phyloP scores from a whole-genome alignment of 2,329 filamentous ascomycete species.

The Sphaerulina musiva region DNA sequence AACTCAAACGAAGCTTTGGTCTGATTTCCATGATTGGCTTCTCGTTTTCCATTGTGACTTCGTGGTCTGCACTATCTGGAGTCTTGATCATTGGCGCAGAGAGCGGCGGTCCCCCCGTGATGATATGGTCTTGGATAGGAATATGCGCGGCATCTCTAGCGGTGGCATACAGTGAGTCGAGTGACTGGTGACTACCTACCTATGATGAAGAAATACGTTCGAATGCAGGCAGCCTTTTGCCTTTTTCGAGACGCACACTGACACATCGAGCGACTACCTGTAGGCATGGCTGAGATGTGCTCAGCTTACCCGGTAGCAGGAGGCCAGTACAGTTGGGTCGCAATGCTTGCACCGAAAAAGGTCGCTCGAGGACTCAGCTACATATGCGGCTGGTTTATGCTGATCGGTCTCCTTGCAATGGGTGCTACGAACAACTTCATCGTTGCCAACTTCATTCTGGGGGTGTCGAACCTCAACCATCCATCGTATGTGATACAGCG shows the following conservation, averaged over 20 bases:
- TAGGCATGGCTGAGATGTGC: constrained; percentile 50
- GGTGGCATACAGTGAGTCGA: constrained; percentile 46
- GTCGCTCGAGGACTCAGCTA: constrained; percentile 27
- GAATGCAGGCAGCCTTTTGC: too few species aligned
- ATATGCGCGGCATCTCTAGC: constrained; percentile 47
- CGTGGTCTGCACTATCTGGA: constrained; percentile 52
- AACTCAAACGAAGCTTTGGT: constrained; percentile 52
- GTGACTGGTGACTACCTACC: too few species aligned
- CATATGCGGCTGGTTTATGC: constrained; percentile 34
- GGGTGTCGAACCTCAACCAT: constrained; percentile 48
- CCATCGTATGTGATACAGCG: constrained; percentile 48
- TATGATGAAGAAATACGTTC: too few species aligned
- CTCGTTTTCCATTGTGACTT: constrained; percentile 53
- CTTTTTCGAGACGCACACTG: too few species aligned
- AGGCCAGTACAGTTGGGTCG: constrained; percentile 54
- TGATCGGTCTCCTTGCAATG: constrained; percentile 28
- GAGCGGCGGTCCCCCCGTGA: constrained; percentile 52
- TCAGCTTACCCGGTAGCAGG: constrained; percentile 52
- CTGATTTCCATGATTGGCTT: constrained; percentile 55
- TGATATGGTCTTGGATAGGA: constrained; percentile 53
- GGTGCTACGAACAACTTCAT: constrained; percentile 37
- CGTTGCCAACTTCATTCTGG: constrained; percentile 51
- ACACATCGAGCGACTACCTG: too few species aligned
- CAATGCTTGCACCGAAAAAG: constrained; percentile 47
- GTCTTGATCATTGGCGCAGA: constrained; percentile 52